Base-by-base conservation (phyloP, 176 grass and related monocot species). In the Chloris gayana region DNA sequence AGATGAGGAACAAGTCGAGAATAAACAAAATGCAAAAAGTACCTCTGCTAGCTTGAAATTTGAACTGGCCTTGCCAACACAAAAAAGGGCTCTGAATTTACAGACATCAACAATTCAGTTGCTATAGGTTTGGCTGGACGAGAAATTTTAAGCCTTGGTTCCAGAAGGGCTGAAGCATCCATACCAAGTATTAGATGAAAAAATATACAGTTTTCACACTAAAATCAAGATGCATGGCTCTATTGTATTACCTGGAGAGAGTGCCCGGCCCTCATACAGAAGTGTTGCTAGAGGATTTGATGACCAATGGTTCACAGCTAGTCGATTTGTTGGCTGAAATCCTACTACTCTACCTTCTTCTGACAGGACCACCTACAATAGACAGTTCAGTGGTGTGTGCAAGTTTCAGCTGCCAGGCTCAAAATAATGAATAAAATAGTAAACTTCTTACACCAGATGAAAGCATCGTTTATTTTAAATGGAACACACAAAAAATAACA, bases 241-340 rank as follows among this genome's bases (percentile, higher is more conserved):
- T 53, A 72, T 47, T n/a, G 30, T 69, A 80, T 63, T 83, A 92
- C 92, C 95, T 83, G 92, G 95, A 66, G 83, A 80, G 79, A 91
- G 88, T 37, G 78, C 78, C 47, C 81, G 77, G 12, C 88, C 88
- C 37, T 82, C 69, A 58, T 98, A 98, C 14, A 98, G 82, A 59
- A 83, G 73, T 54, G 68, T 64, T 17, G 87, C 70, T 75, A 98
- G 73, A 14, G 92, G 95, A 83, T 98, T 87, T 64, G 88, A 85
- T 80, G 90, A 83, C 92, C 95, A 98, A 73, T 83, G 71, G 35
- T 86, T 92, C 57, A 91, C 91, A 84, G 84, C 91, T 80, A 82
- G 62, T 60, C 88, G 88, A 74, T 64, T 98, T 24, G 87, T 98
- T 72, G 95, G 95, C 83, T 94, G 92, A 89, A 98, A 94, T 35